Evolutionary conservation across 495 filamentous ascomycete species (phyloP), one percentile per base, ranked within the genome.

Genomic region (Symbiotaphrina buchneri): DNA sequence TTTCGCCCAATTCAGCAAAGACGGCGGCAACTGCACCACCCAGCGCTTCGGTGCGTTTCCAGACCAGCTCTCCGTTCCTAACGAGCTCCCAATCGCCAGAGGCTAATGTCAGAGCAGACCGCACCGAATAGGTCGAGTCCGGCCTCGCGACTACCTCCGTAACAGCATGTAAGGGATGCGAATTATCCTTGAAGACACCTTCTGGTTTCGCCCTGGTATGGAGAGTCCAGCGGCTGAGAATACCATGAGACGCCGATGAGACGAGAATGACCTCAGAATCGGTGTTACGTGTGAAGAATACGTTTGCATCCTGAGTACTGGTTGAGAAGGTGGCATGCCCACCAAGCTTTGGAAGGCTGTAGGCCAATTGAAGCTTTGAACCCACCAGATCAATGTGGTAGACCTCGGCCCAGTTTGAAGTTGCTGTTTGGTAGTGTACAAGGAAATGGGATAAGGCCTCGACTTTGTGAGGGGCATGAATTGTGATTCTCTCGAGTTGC

Each of bases 281-380:
- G 0, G 78, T 80, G 36, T 79, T 54, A 23, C 83, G 59, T 2
- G 74, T 83, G 43, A 95, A 93, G 53, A 81, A 94, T 5, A 87
- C 74, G 47, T 90, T 81, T 2, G 74, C 65, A 34, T 68, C 74
- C 26, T 64, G 59, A 8, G 68, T 77, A 52, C 73, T 91, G 0
- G 68, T 69, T 2, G 87, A 74, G 43, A 92, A 79, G 3, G 70
- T 68, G 20, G 80, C 82, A 31, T 56, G 56, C 4, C 75, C 78
- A 16, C 61, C 43, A 16, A 79, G 34, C 21, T 65, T 63, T 2
- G 82, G 76, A 24, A 94, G 56, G 17, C 65, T 58, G 42, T 92
- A 92, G 1, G 73, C 72, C 45, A 79, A 79, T 1, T 55, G 59
- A 19, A 84, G 61, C 4, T 50, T 56, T 17, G 55, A 58, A n/a